Conservation (phyloP, 768 basidiomycete species). For the Nidularia pulvinata region DNA sequence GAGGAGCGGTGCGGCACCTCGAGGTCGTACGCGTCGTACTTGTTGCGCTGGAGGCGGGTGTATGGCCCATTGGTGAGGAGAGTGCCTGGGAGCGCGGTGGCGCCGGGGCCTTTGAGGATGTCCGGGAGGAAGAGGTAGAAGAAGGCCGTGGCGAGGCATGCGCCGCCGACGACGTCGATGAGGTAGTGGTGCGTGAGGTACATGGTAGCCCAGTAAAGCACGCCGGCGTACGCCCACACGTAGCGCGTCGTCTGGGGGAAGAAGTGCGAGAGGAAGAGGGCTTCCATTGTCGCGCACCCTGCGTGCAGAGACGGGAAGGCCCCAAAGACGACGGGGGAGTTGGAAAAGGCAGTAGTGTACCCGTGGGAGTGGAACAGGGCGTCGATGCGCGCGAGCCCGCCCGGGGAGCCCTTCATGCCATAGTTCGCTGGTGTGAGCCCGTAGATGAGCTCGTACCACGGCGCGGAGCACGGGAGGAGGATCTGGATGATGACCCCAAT, state of each 20-base stretch:
- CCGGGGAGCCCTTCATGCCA: slow-evolving; percentile 88
- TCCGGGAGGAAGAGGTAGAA: slow-evolving; percentile 92
- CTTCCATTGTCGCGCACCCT: slow-evolving; percentile 88
- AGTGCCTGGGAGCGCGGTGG: slow-evolving; percentile 49
- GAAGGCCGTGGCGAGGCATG: slow-evolving; percentile 82
- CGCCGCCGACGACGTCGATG: slow-evolving; percentile 95
- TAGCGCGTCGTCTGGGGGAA: slow-evolving; percentile 73
- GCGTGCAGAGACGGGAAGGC: slow-evolving; percentile 96
- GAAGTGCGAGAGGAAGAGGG: slow-evolving; percentile 93
- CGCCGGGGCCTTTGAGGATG: slow-evolving; percentile 61
- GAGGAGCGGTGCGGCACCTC: slow-evolving; percentile 50
- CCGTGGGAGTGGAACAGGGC: slow-evolving; percentile 73
- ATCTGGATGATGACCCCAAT: slow-evolving; percentile 88
- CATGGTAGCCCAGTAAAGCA: slow-evolving; percentile 99
- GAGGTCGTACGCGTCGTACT: slow-evolving; percentile 80
- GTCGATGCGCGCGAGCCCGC: slow-evolving; percentile 93
- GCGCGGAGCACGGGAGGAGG: slow-evolving; percentile 89
- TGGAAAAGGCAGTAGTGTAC: slow-evolving; percentile 82
- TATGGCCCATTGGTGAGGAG: slow-evolving; percentile 4
- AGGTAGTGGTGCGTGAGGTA: slow-evolving; percentile 99
- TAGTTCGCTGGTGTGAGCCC: slow-evolving; percentile 96
- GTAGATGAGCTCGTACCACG: slow-evolving; percentile 98
- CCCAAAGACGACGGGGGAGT: slow-evolving; percentile 93
- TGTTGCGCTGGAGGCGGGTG: slow-evolving; percentile 35
- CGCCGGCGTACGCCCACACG: slow-evolving; percentile 81